Evolutionary conservation across 2,329 filamentous ascomycete species (phyloP).

Genomic region (Pseudogymnoascus sp.): DNA sequence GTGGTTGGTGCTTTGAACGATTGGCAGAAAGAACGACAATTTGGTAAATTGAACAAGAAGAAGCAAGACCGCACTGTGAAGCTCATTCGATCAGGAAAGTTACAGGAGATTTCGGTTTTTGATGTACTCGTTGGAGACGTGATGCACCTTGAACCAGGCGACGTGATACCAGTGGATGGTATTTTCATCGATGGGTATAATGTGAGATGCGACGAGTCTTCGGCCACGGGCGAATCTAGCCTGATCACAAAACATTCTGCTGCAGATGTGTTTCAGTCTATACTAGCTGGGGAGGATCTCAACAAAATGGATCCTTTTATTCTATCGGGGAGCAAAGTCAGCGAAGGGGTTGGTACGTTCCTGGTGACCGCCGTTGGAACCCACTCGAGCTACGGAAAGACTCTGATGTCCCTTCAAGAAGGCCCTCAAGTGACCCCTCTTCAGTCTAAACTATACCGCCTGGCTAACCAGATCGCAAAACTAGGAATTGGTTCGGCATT

Average conservation of each 20-base stretch:
- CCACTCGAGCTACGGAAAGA: constrained; percentile 46
- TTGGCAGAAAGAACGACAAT: constrained; percentile 60
- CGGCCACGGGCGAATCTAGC: constrained; percentile 66
- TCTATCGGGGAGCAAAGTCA: constrained; percentile 47
- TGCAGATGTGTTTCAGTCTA: constrained; percentile 47
- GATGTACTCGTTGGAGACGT: constrained; percentile 64
- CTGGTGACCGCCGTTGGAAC: constrained; percentile 47
- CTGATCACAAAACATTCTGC: constrained; percentile 58
- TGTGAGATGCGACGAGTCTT: constrained; percentile 65
- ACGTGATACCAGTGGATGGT: constrained; percentile 63
- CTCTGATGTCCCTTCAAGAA: constrained; percentile 46
- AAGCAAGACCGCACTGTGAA: constrained; percentile 59
- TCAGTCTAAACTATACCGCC: constrained; percentile 43
- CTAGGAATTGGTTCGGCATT: constrained; percentile 33
- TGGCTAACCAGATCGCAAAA: constrained; percentile 44
- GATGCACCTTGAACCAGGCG: constrained; percentile 59
- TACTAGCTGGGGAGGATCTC: constrained; percentile 42
- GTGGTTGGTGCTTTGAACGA: constrained; percentile 56
- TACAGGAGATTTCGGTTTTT: constrained; percentile 53
- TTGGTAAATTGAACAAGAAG: constrained; percentile 52
- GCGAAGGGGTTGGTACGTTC: constrained; percentile 46
- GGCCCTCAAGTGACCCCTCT: constrained; percentile 45
- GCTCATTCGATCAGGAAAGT: constrained; percentile 58
- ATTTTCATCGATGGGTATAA: constrained; percentile 59
- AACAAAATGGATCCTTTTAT: constrained; percentile 58